phyloP scores from a whole-genome alignment of 352 stramenopile species.

The Phytophthora pluvialis region DNA sequence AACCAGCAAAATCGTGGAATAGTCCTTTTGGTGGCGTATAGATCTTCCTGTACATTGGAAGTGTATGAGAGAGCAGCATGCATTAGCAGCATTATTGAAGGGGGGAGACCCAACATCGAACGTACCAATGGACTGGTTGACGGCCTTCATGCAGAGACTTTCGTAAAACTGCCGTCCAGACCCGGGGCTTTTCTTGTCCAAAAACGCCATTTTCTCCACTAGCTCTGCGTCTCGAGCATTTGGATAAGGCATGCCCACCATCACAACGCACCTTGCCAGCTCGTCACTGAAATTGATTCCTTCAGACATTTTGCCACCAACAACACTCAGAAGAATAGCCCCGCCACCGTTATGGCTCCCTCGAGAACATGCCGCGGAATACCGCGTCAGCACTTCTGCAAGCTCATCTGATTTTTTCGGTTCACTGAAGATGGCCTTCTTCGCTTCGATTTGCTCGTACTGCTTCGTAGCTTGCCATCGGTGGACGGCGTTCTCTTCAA shows the following conservation, averaged over 20 bases:
- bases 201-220: slow-evolving; percentile 96
- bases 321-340: slow-evolving; percentile 95
- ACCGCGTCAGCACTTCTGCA: slow-evolving; percentile 86
- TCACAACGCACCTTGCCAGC: slow-evolving; percentile 96
- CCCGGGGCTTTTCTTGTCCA: slow-evolving; percentile 72
- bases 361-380: slow-evolving; percentile 70
- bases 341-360: slow-evolving; percentile 42
- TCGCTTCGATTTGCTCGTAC: slow-evolving; percentile 84
- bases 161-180: slow-evolving; percentile 95
- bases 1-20: slow-evolving; percentile 96
- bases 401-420: slow-evolving; percentile 94
- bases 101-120: background rate
- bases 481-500: slow-evolving; percentile 90
- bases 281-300: slow-evolving; percentile 99
- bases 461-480: slow-evolving; percentile 88
- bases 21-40: slow-evolving; percentile 98
- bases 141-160: slow-evolving; percentile 98
- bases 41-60: slow-evolving; percentile 71
- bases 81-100: slow-evolving; percentile 14
- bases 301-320: slow-evolving; percentile 99
- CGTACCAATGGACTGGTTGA: slow-evolving; percentile 99
- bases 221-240: slow-evolving; percentile 97
- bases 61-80: background rate
- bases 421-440: slow-evolving; percentile 95
- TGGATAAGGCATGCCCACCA: slow-evolving; percentile 98